Percentiles rank a stretch among this genome's conserved stretches.
These are phyloP conservation scores for Paramecium caudatum DNA, from an alignment of 73 alveolate genomes.

Conservation along the genomic window DNA sequence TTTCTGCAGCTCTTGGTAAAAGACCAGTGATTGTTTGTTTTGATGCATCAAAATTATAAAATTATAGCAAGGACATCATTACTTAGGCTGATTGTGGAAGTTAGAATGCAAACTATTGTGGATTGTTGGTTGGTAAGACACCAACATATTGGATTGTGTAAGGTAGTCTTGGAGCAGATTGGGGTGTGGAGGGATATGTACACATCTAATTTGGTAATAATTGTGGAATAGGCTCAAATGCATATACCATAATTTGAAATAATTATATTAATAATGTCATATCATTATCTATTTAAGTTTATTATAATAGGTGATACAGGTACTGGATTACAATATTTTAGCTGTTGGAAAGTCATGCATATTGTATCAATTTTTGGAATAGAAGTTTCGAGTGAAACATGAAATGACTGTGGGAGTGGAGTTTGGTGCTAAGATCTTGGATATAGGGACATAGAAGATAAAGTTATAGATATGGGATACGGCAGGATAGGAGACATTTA, in stretches of 20 bases:
- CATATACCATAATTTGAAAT: slow-evolving; percentile 1
- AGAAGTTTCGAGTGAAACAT: slow-evolving; percentile 90
- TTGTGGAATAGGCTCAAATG: slow-evolving; percentile 14
- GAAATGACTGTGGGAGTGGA: slow-evolving; percentile 96
- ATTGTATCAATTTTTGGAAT: slow-evolving; percentile 89
- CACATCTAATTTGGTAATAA: slow-evolving; percentile 34
- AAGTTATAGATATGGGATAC: slow-evolving; percentile 98
- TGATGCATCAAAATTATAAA: slow-evolving; percentile 22
- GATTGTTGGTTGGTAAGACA: slow-evolving; percentile 85
- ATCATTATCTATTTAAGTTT: slow-evolving; percentile 75
- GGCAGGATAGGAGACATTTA: slow-evolving; percentile 97
- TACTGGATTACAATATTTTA: background rate
- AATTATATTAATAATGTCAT: slow-evolving; percentile 67
- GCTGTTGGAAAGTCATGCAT: slow-evolving; percentile 98
- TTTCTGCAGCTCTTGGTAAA: background rate
- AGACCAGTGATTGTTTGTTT: slow-evolving; percentile 52
- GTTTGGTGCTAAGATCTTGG: slow-evolving; percentile 92
- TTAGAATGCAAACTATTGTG: slow-evolving; percentile 80
- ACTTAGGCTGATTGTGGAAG: background rate
- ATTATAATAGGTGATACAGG: slow-evolving; percentile 79
- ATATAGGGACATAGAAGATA: slow-evolving; percentile 80
- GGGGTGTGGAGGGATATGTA: slow-evolving; percentile 82
- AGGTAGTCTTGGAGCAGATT: slow-evolving; percentile 76
- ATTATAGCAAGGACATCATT: background rate
- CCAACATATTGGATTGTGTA: slow-evolving; percentile 71